These are phyloP conservation scores for Hibiscus mutabilis DNA, from an alignment of 345 rosid genomes.

Conservation along the genomic window DNA sequence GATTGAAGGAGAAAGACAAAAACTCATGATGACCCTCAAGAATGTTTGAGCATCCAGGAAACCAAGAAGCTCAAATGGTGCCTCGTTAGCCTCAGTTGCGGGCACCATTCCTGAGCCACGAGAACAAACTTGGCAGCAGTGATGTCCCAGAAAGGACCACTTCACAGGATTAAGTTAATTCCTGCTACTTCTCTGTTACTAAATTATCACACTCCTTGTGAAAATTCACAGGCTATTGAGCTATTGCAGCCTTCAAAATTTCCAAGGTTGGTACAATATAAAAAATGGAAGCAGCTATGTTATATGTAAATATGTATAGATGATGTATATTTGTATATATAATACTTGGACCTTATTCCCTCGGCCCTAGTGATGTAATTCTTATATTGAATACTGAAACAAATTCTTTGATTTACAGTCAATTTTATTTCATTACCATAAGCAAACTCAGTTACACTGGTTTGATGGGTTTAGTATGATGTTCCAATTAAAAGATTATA, in stretches of 20 bases:
- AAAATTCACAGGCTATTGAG: not conserved
- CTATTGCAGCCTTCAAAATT: not conserved
- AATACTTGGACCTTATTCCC: conserved; percentile 13
- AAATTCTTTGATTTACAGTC: no score
- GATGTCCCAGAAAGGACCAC: conserved; percentile 1
- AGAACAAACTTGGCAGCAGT: not conserved
- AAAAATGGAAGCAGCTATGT: conserved; percentile 18
- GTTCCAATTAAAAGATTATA: no score
- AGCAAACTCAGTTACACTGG: no score
- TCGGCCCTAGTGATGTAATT: conserved; percentile 8
- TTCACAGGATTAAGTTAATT: not conserved
- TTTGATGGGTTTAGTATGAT: no score
- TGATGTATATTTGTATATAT: not conserved
- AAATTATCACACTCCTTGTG: conserved; percentile 13
- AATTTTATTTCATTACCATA: conserved; percentile 10
- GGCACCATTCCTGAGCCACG: conserved; percentile 24
- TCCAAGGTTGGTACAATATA: conserved; percentile 12
- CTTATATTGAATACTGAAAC: conserved; percentile 32
- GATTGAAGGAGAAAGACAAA: conserved; percentile 96
- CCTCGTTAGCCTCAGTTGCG: conserved; percentile 42
- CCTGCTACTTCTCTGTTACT: not conserved
- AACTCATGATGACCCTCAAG: conserved; percentile 92
- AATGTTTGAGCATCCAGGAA: conserved; percentile 66
- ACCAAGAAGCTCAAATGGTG: conserved; percentile 22
- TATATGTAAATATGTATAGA: conserved; percentile 14